phyloP scores from a whole-genome alignment of 75 land plant species.

The Pinus albicaulis region DNA sequence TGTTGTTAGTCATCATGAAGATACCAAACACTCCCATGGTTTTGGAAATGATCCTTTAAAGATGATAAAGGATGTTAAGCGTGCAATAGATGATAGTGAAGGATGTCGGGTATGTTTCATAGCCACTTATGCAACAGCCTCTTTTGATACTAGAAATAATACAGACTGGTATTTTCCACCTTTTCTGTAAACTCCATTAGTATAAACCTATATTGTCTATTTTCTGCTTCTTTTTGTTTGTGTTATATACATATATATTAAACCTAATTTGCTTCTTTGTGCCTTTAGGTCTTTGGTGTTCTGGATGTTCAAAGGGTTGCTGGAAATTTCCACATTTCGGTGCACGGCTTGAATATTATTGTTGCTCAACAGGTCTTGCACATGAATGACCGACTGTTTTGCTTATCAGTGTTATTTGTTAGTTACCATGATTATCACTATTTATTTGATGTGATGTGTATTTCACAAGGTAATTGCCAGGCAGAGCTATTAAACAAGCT shows the following conservation, averaged over 20 bases:
- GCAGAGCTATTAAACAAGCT: neutral
- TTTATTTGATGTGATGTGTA: neutral
- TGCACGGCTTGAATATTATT: slow-evolving; percentile 88
- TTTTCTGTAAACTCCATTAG: neutral
- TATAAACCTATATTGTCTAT: neutral
- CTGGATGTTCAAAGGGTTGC: slow-evolving; percentile 98
- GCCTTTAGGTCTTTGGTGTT: slow-evolving; percentile 81
- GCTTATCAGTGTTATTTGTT: neutral
- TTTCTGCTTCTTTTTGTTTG: neutral
- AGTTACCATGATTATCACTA: neutral
- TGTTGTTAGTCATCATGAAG: slow-evolving; percentile 32
- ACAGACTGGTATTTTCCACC: neutral
- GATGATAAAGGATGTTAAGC: slow-evolving; percentile 77
- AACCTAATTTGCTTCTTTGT: neutral
- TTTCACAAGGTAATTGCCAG: neutral
- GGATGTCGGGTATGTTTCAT: slow-evolving; percentile 81
- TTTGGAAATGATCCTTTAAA: slow-evolving; percentile 63
- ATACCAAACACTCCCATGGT: slow-evolving; percentile 30
- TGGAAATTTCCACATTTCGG: slow-evolving; percentile 97
- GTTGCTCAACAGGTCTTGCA: slow-evolving; percentile 84
- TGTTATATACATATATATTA: slow-evolving; percentile 4
- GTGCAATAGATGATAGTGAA: slow-evolving; percentile 75
- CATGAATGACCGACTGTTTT: neutral
- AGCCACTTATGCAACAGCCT: neutral
- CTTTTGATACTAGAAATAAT: slow-evolving; percentile 5